phyloP scores from a whole-genome alignment of 1,139 yeast species.

The Magnusiomyces ingens region DNA sequence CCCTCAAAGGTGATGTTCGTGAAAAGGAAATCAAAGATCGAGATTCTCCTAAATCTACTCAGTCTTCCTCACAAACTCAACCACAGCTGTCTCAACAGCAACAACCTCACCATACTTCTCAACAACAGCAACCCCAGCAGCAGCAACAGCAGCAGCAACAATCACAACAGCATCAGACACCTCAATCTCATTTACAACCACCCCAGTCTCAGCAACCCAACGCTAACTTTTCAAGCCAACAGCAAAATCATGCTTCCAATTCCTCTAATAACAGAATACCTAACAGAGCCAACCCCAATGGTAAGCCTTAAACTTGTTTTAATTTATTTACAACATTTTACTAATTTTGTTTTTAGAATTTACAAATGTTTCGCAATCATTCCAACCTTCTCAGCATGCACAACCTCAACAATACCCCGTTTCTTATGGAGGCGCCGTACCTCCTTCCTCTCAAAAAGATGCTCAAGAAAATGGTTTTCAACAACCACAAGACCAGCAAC shows the following conservation, averaged over 20 bases:
- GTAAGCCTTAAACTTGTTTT: too few species aligned
- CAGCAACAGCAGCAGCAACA: not conserved
- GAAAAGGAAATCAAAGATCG: constrained; percentile 13
- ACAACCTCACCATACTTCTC: not conserved
- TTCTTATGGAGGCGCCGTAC: not conserved
- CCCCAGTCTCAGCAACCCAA: not conserved
- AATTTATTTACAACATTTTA: too few species aligned
- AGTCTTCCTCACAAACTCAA: not conserved
- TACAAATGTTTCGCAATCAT: too few species aligned
- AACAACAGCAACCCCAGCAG: not conserved
- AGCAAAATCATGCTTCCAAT: too few species aligned
- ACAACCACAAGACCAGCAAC: not conserved
- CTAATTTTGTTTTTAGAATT: too few species aligned
- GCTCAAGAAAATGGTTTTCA: too few species aligned
- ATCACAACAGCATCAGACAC: not conserved
- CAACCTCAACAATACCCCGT: not conserved
- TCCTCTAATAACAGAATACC: too few species aligned
- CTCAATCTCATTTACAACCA: not conserved
- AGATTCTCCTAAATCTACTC: constrained; percentile 7
- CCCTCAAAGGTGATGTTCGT: constrained; percentile 11
- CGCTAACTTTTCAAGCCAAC: not conserved
- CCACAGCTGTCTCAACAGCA: constrained; percentile 7
- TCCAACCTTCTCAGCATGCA: not conserved
- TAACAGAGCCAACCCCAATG: too few species aligned
- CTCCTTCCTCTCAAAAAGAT: too few species aligned